phyloP scores from a whole-genome alignment of 2,329 filamentous ascomycete species.

The Stachybotrys chlorohalonatus region DNA sequence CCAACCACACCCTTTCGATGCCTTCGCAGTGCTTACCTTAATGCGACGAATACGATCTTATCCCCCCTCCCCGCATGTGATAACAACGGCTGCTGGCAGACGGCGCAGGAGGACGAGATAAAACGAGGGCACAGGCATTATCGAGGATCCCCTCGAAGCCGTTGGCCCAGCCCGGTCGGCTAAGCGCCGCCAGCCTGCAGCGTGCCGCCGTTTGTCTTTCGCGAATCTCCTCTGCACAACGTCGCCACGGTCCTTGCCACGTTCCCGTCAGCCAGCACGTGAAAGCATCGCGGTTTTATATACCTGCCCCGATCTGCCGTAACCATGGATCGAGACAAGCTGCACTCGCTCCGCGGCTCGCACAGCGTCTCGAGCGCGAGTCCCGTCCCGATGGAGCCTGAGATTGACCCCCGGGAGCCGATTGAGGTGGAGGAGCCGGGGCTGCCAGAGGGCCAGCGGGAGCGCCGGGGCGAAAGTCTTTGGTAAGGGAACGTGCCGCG shows the following conservation, averaged over 20 bases:
- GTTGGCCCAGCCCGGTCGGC: no score
- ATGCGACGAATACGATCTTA: neutral
- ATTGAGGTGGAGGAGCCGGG: slow-evolving; percentile 1
- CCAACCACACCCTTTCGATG: no score
- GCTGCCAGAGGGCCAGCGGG: neutral
- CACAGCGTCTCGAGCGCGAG: neutral
- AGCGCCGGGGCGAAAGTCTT: slow-evolving; percentile 4
- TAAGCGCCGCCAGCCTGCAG: no score
- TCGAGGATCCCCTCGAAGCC: no score
- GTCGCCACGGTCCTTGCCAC: no score
- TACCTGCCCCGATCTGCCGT: neutral
- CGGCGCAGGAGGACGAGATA: neutral
- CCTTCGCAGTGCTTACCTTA: neutral
- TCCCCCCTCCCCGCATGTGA: neutral
- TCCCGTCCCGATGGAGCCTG: neutral
- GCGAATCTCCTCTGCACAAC: no score
- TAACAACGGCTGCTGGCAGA: neutral
- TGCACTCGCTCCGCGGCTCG: neutral
- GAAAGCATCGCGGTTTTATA: no score
- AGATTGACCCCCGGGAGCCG: slow-evolving; percentile 1
- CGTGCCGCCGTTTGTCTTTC: no score
- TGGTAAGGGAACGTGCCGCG: slow-evolving; percentile 1
- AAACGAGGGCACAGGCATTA: no score
- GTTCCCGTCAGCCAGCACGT: no score
- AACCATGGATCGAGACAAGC: neutral